Evolutionary conservation across 345 rosid species (phyloP).

Genomic region (Punica granatum): DNA sequence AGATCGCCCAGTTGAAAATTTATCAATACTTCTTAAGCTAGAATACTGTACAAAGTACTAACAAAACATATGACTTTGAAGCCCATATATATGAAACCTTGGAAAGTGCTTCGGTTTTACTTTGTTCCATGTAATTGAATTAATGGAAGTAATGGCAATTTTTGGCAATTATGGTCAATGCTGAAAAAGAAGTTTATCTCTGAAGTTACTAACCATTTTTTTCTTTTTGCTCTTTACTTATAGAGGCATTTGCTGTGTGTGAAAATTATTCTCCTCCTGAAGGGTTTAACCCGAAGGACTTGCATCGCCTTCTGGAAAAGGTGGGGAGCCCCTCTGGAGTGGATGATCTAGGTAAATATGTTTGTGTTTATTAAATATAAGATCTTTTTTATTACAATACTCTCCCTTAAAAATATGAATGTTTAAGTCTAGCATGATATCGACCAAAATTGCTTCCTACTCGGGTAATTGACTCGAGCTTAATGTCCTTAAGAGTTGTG

Average conservation of each 20-base stretch:
- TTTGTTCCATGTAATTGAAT: too few species aligned
- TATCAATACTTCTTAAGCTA: not conserved
- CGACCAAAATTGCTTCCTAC: not conserved
- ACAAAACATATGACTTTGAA: not conserved
- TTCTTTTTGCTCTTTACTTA: not conserved
- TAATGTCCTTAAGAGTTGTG: not conserved
- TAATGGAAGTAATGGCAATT: too few species aligned
- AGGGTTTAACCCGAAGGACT: constrained; percentile 75
- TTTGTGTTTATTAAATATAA: not conserved
- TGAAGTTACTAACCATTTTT: not conserved
- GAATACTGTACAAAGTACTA: not conserved
- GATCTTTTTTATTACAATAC: not conserved
- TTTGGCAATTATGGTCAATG: not conserved
- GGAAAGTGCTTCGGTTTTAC: not conserved
- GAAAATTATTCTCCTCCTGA: constrained; percentile 90
- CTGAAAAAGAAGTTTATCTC: not conserved
- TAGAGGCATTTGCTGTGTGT: constrained; percentile 96
- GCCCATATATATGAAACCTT: not conserved
- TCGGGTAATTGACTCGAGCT: not conserved
- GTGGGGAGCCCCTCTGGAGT: constrained; percentile 90
- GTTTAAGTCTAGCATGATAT: not conserved
- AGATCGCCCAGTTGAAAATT: not conserved
- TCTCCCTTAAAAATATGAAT: not conserved
- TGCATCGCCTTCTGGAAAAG: constrained; percentile 74
- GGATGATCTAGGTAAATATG: constrained; percentile 62